phyloP scores from a whole-genome alignment of 2,329 filamentous ascomycete species.

The Cladophialophora bantiana region DNA sequence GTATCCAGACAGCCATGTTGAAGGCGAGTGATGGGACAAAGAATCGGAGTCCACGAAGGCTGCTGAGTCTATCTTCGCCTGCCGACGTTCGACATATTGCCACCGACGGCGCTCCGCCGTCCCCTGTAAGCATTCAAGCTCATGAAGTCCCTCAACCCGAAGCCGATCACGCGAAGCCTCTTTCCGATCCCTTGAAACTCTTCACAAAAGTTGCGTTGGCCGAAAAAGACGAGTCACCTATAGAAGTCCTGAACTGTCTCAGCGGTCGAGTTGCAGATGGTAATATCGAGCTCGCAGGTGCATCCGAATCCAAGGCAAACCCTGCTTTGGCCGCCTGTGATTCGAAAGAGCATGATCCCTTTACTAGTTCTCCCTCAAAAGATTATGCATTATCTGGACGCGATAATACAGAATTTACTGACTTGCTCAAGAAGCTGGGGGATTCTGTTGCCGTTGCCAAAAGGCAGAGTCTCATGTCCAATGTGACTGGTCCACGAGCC shows the following conservation, averaged over 20 bases:
- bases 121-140: not conserved
- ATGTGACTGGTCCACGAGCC: constrained; percentile 16
- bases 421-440: constrained; percentile 16
- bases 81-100: not conserved
- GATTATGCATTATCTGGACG: not conserved
- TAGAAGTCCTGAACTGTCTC: constrained; percentile 18
- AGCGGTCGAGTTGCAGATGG: constrained; percentile 21
- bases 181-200: constrained; percentile 11
- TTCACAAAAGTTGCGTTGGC: constrained; percentile 25
- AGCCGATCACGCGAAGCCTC: not conserved
- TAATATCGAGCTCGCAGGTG: constrained; percentile 24
- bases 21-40: constrained; percentile 30
- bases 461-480: constrained; percentile 13
- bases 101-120: constrained; percentile 2
- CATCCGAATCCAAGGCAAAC: not conserved
- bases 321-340: not conserved
- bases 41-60: constrained; percentile 23
- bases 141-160: not conserved
- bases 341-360: not conserved
- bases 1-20: constrained; percentile 36
- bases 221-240: constrained; percentile 28
- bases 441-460: constrained; percentile 10
- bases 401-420: constrained; percentile 6
- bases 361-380: constrained; percentile 2
- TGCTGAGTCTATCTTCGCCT: constrained; percentile 3